Evolutionary conservation across 306 rosid genomes (phyloP), one percentile per base, ranked within the genome.

Genomic region (Adenanthera pavonina): DNA sequence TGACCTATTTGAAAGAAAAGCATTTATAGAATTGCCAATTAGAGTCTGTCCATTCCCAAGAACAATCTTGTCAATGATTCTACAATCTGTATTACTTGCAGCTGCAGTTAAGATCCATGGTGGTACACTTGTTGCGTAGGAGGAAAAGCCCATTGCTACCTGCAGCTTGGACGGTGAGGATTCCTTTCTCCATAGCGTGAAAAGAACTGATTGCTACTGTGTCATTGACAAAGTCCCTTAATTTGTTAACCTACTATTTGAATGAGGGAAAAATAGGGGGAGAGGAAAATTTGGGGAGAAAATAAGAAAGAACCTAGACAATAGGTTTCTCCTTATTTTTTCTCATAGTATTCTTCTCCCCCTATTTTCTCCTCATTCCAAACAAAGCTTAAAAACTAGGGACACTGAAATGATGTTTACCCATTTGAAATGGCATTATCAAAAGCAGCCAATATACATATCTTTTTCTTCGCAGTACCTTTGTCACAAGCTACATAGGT

Each of bases 361-460:
- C 30, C 30, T 25, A 25, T 25, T 25, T 25, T 25, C 30, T 25
- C 30, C 30, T 25, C 30, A 25, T 25, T 25, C 30, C 30, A 25
- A 25, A 25, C 30, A 25, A 25, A 25, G 30, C 30, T 25, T 25
- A 25, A 25, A 25, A 25, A 85, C 92, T 0, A 89, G 0, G 19
- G 92, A 88, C 16, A 84, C 11, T 0, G 87, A 38, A n/a, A 91
- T 82, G 10, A 83, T 60, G 68, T 81, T 83, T 1, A 86, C 89
- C n/a, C 88, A 75, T 88, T 86, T 8, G 91, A 84, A 48, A 88
- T 85, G 20, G 91, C 86, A 72, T 88, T 88, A 6, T 88, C 91
- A 46, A 78, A 84, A 14, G 82, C 89, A 8, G 78, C 83, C 44
- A 88, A 25, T 13, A 83, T 25, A 25, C 30, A 25, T 34, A 16